Evolutionary conservation across 352 stramenopile genomes (phyloP), one percentile per base, ranked within the genome.

Genomic region (Peronospora belbahrii): DNA sequence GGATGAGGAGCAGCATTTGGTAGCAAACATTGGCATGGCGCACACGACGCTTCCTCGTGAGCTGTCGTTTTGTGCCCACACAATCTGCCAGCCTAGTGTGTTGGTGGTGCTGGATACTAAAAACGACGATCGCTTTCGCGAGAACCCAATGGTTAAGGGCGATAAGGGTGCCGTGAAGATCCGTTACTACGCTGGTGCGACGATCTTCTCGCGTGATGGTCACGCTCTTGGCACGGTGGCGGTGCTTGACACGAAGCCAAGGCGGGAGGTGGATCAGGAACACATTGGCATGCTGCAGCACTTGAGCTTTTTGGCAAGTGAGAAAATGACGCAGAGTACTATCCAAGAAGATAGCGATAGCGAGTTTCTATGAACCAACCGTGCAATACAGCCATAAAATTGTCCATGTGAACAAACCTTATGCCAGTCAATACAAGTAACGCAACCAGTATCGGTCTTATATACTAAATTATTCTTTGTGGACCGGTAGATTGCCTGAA

Each of bases 241-340:
- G 0, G 82, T 93, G 14, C 56, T 93, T 11, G 78, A 93, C 55
- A 93, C 78, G 10, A 90, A 88, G 44, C 76, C 82, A 3, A 69
- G 79, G 6, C 54, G 67, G 1, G 76, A 88, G 39, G 79, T 70
- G n/a, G 76, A 91, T 52, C 79, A 88, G 49, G 79, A 91, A 46
- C 76, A 91, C 57, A 91, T 91, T 36, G 79, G 79, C 17, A 88
- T 91, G 79, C 67, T 91, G 59, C 79, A 91, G 57, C 79, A 91
- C 54, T 43, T 91, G 44, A 91, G 79, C 48, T 91, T 91, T 62
- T 65, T 91, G 32, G 79, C 79, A 22, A 91, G 79, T 48, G 79
- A 91, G 62, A 91, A 91, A 59, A 91, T 91, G 79, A 85, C 74
- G 50, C 79, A 91, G 50, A 88, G 73, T 54, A 84, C 74, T 28